Percentiles rank a stretch among this genome's conserved stretches.
phyloP scores from a whole-genome alignment of 2,329 filamentous ascomycete genomes.

The Xylaria digitata region DNA sequence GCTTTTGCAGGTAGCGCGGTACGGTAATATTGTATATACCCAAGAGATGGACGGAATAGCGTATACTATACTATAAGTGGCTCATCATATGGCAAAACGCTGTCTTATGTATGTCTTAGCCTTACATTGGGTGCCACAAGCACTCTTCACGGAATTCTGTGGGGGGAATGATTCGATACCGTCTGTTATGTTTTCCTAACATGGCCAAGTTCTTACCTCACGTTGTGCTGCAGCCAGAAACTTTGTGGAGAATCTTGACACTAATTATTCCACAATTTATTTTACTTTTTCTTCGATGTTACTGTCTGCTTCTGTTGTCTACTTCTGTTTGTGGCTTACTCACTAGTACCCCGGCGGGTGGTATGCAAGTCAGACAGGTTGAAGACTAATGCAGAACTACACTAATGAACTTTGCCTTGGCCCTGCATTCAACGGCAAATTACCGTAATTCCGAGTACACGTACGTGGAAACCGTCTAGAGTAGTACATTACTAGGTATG shows the following conservation, averaged over 20 bases:
- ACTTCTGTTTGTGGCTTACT: slow-evolving; percentile 5
- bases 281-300: background rate
- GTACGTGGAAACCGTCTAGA: background rate
- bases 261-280: no score
- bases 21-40: background rate
- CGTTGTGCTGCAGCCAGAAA: background rate
- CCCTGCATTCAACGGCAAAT: slow-evolving; percentile 28
- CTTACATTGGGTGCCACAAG: slow-evolving; percentile 4
- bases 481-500: no score
- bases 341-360: background rate
- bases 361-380: slow-evolving; percentile 30
- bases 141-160: background rate
- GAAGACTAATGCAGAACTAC: slow-evolving; percentile 24
- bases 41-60: no score
- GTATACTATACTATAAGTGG: no score
- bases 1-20: background rate
- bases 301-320: no score
- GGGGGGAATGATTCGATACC: slow-evolving; percentile 1
- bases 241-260: slow-evolving; percentile 1
- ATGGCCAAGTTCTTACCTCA: slow-evolving; percentile 8
- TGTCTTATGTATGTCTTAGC: background rate
- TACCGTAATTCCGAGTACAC: slow-evolving; percentile 21
- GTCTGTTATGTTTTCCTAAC: background rate
- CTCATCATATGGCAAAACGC: background rate
- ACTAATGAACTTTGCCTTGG: slow-evolving; percentile 10